Evolutionary conservation across 1,284 basidiomycete genomes (phyloP).

Genomic region (Coniophora puteana): DNA sequence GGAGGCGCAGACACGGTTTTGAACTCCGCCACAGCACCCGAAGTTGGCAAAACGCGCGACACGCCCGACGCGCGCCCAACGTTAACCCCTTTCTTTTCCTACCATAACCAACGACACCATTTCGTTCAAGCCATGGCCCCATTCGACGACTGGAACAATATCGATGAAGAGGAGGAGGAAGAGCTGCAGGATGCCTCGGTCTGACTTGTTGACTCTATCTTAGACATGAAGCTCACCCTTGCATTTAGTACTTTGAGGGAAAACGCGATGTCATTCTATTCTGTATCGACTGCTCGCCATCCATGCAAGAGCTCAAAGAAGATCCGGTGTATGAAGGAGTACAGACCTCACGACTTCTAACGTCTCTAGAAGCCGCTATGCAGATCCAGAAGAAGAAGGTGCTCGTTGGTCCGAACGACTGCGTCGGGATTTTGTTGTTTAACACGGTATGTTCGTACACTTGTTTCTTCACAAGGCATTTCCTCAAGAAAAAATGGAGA

Average conservation of each 20-base stretch:
- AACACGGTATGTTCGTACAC: conserved; percentile 69
- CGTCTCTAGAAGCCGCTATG: conserved; percentile 78
- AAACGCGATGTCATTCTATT: conserved; percentile 86
- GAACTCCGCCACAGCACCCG: too few relatives aligned
- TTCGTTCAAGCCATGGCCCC: conserved; percentile 39
- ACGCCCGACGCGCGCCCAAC: conserved; percentile 6
- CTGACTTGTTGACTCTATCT: conserved; percentile 1
- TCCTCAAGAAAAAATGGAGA: conserved; percentile 38
- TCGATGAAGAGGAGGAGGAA: conserved; percentile 75
- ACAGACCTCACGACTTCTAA: conserved; percentile 61
- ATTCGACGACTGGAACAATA: conserved; percentile 72
- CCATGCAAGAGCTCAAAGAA: conserved; percentile 78
- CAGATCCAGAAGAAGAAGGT: conserved; percentile 89
- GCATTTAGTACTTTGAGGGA: conserved; percentile 61
- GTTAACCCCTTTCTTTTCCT: not conserved
- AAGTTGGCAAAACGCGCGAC: conserved; percentile 17
- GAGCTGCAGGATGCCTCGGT: conserved; percentile 71
- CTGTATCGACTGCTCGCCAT: conserved; percentile 88
- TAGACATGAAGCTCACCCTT: conserved; percentile 9
- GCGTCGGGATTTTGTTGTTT: conserved; percentile 87
- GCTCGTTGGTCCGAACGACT: conserved; percentile 82
- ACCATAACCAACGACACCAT: too few relatives aligned
- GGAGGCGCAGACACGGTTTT: too few relatives aligned
- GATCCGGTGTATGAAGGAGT: conserved; percentile 58
- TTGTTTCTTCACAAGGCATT: conserved; percentile 3